phyloP scores from a whole-genome alignment of 2,329 filamentous ascomycete species.

The Xylaria sp. region DNA sequence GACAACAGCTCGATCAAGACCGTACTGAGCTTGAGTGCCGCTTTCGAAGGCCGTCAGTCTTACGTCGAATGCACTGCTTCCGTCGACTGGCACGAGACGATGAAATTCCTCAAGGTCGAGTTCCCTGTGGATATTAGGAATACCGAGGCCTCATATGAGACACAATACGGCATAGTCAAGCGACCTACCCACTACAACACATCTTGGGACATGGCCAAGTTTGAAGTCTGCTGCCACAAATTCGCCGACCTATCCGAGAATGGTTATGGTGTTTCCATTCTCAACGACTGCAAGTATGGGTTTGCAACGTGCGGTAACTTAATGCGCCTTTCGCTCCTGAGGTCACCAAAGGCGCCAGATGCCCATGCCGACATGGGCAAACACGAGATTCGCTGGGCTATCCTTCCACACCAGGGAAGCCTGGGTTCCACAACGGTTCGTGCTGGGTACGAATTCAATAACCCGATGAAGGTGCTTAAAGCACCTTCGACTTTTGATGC shows the following conservation, averaged over 20 bases:
- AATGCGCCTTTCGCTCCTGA: conserved; percentile 88
- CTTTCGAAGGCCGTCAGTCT: conserved; percentile 71
- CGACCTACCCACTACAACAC: conserved; percentile 99
- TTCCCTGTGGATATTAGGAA: conserved; percentile 93
- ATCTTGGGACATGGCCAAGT: conserved; percentile 96
- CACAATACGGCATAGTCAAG: conserved; percentile 88
- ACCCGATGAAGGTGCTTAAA: conserved; percentile 72
- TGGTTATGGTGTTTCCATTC: conserved; percentile 88
- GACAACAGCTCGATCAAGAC: conserved; percentile 87
- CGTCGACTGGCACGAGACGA: conserved; percentile 96
- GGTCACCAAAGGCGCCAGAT: conserved; percentile 91
- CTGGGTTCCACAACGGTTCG: conserved; percentile 80
- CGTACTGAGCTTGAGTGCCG: conserved; percentile 81
- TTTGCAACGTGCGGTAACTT: conserved; percentile 89
- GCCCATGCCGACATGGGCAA: conserved; percentile 93
- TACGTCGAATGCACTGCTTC: conserved; percentile 83
- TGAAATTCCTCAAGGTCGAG: conserved; percentile 98
- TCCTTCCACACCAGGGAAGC: conserved; percentile 82
- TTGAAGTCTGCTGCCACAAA: conserved; percentile 95
- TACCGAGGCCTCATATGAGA: conserved; percentile 94
- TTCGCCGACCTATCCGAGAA: conserved; percentile 91
- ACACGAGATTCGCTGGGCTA: conserved; percentile 89
- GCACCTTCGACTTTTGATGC: conserved; percentile 50
- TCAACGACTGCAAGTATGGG: conserved; percentile 96
- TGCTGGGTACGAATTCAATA: conserved; percentile 91